Conservation (phyloP, 306 rosid species). For the Begonia loranthoides region DNA sequence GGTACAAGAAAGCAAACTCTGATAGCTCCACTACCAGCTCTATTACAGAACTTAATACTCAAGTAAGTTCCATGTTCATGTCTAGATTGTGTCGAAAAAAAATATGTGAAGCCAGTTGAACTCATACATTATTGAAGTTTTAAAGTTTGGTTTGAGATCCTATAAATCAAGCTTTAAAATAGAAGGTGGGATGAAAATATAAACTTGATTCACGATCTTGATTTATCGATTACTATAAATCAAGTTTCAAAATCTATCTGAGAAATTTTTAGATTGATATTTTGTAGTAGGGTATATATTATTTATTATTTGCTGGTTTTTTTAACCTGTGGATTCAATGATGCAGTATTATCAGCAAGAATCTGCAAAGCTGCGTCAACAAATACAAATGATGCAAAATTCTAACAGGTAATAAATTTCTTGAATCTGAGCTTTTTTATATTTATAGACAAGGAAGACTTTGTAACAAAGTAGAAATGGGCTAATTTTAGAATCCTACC, state of each 20-base stretch:
- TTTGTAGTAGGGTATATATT: not conserved
- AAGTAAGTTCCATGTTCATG: conserved; percentile 25
- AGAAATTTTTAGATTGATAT: too few relatives aligned
- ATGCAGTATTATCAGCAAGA: conserved; percentile 84
- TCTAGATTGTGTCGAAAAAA: not conserved
- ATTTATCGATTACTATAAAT: not conserved
- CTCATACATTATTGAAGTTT: not conserved
- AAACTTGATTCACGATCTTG: not conserved
- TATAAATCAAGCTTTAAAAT: not conserved
- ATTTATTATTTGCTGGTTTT: not conserved
- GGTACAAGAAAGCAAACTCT: conserved; percentile 77
- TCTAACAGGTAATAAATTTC: conserved; percentile 48
- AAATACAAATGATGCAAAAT: conserved; percentile 87
- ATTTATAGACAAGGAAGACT: too few relatives aligned
- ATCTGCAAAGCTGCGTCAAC: conserved; percentile 85
- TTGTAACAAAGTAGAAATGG: too few relatives aligned
- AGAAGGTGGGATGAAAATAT: not conserved
- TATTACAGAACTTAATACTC: conserved; percentile 70
- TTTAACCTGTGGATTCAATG: not conserved
- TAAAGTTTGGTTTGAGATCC: not conserved
- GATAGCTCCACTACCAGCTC: conserved; percentile 51
- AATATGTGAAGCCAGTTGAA: too few relatives aligned
- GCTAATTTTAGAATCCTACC: too few relatives aligned
- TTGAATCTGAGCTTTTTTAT: not conserved
- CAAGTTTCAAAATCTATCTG: too few relatives aligned